Base-by-base conservation (phyloP, 192 early-diverging fungal genomes). In the Coemansia sp. region DNA sequence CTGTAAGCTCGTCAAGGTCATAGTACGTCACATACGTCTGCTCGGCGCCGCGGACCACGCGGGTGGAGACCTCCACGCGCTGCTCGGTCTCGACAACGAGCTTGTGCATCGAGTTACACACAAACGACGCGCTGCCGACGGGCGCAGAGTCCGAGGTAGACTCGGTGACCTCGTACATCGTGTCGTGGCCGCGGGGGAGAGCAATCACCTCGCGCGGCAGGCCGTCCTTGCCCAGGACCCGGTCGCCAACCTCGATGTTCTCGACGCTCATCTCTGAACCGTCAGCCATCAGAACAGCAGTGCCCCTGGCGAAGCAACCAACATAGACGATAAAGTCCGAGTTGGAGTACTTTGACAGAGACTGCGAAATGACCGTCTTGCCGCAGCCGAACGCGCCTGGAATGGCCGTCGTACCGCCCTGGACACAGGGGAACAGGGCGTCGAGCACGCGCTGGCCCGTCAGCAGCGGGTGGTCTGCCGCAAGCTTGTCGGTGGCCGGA, bases 301-400 rank as follows among this genome's bases (percentile, higher is more conserved):
- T 76, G 18, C 73, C 73, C 35, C 33, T 42, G 45, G 65, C 65
- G 46, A 76, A 76, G 55, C 78, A 88, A 23, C 96, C 96, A 42
- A 99, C 95, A 54, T 99, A 99, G 48, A 99, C 88, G 71, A 99
- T 98, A 41, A 99, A 82, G 67, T 99, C 95, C 32, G 95, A 98
- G 83, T 99, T 99, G 51, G 96, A 99, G 80, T 95, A 99, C 67
- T 99, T 99, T 37, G 96, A 96, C 48, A 99, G 74, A 3, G 96
- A 88, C 77, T 99, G 96, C 9, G 95, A 98, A 80, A 99, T 99
- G 41, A 99, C 96, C 37, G 96, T 99, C 80, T 99, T 99, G 29
- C 96, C 96, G 68, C 96, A 99, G 36, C 96, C 96, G 58, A 99
- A 99, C 45, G 96, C 96, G 41, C 96, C 96, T 12, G 96, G 96